These are phyloP conservation scores for barley (Hordeum vulgare) DNA, from an alignment of 176 grass and related monocot species.

Conservation along the genomic window DNA sequence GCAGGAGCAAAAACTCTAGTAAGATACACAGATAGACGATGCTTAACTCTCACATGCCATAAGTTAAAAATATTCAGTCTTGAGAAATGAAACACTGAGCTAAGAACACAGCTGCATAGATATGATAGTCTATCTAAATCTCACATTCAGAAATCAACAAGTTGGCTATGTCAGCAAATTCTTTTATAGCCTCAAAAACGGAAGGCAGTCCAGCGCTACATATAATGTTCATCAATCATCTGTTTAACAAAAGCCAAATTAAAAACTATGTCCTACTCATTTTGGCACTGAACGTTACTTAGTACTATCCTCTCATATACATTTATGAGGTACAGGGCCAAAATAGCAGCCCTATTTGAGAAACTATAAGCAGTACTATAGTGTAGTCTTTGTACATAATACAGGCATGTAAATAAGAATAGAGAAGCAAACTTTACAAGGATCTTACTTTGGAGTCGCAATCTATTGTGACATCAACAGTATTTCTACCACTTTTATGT, in stretches of 20 bases:
- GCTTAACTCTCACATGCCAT: background rate
- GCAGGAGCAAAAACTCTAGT: conserved; percentile 20
- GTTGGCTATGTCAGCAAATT: background rate
- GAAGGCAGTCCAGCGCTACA: background rate
- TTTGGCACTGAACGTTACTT: background rate
- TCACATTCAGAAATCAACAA: background rate
- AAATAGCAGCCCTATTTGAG: background rate
- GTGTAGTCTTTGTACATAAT: background rate
- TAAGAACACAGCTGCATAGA: background rate
- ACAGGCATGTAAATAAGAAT: background rate
- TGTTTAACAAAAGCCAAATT: background rate
- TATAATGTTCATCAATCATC: background rate
- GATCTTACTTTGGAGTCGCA: conserved; percentile 57
- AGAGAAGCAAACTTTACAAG: background rate
- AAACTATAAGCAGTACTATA: background rate
- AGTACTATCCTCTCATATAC: background rate
- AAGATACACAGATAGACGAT: conserved; percentile 9
- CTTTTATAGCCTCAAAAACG: conserved; percentile 1
- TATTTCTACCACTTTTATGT: conserved; percentile 58
- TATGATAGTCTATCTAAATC: background rate
- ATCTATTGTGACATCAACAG: conserved; percentile 77
- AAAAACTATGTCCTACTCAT: background rate
- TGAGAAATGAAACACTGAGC: background rate
- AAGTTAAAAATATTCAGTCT: background rate
- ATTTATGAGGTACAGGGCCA: background rate